Evolutionary conservation across 2,329 filamentous ascomycete species (phyloP).

Genomic region (Fusarium subtropicale): DNA sequence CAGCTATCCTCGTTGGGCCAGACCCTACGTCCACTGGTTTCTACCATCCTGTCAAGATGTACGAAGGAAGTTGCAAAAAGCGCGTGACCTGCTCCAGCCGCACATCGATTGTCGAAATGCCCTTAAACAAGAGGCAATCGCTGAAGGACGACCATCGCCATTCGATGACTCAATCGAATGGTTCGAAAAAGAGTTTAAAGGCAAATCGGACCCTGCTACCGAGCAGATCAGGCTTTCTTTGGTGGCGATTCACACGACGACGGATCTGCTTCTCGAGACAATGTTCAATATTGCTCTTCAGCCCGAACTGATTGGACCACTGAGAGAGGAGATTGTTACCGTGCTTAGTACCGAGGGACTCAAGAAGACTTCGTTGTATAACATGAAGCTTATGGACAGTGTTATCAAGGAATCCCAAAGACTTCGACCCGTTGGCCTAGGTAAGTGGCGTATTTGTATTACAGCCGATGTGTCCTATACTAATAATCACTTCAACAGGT

Average conservation of each 20-base stretch:
- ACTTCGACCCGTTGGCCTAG: constrained; percentile 55
- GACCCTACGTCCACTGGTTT: constrained; percentile 60
- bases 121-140: constrained; percentile 48
- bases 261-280: constrained; percentile 43
- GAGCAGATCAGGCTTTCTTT: constrained; percentile 51
- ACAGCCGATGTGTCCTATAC: accelerated
- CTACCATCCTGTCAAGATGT: constrained; percentile 49
- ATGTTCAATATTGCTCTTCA: constrained; percentile 55
- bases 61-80: constrained; percentile 44
- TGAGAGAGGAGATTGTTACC: constrained; percentile 56
- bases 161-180: constrained; percentile 63
- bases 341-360: constrained; percentile 48
- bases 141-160: background rate
- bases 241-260: constrained; percentile 67
- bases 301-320: constrained; percentile 50
- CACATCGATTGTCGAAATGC: constrained; percentile 34
- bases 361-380: constrained; percentile 58
- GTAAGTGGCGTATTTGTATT: background rate
- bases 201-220: constrained; percentile 26
- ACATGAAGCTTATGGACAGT: constrained; percentile 61
- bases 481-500: background rate
- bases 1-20: constrained; percentile 58
- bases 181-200: constrained; percentile 61
- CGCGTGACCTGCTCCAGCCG: constrained; percentile 42
- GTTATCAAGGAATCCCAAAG: constrained; percentile 64